phyloP scores from a whole-genome alignment of 441 rosid species.

The Euphorbia schlechtendalii region DNA sequence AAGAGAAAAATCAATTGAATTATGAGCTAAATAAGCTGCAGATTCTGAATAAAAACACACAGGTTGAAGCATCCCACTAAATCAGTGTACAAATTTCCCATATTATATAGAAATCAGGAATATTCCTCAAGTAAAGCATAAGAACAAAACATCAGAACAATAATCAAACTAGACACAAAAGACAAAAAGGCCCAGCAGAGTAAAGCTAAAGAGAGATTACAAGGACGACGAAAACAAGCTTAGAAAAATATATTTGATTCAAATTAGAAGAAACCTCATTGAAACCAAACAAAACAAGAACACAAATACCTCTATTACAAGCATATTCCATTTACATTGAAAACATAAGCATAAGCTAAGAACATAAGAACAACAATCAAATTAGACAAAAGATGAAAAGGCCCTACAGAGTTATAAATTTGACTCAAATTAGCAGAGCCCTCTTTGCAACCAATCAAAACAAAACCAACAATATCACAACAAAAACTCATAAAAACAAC shows the following conservation, averaged over 20 bases:
- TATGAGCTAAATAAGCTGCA: not conserved
- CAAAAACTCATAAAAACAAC: not conserved
- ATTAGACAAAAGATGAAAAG: not conserved
- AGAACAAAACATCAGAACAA: too few relatives aligned
- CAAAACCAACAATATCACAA: not conserved
- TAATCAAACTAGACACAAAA: too few relatives aligned
- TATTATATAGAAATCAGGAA: not conserved
- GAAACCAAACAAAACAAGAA: too few relatives aligned
- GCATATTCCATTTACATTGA: too few relatives aligned
- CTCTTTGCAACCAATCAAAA: not conserved
- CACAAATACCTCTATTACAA: too few relatives aligned
- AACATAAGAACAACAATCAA: constrained; percentile 10
- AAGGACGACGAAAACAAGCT: too few relatives aligned
- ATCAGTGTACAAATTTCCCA: too few relatives aligned
- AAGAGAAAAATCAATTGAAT: not conserved
- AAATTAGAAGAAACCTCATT: too few relatives aligned
- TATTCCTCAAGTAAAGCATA: not conserved
- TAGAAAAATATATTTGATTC: too few relatives aligned
- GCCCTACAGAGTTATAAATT: not conserved
- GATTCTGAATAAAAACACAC: not conserved
- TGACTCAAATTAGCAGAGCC: constrained; percentile 3
- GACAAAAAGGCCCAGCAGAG: too few relatives aligned
- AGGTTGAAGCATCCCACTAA: too few relatives aligned
- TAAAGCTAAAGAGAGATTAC: too few relatives aligned
- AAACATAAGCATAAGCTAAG: not conserved